Base-by-base conservation (phyloP, 169 alveolate genomes). In the Plasmodium relictum region DNA sequence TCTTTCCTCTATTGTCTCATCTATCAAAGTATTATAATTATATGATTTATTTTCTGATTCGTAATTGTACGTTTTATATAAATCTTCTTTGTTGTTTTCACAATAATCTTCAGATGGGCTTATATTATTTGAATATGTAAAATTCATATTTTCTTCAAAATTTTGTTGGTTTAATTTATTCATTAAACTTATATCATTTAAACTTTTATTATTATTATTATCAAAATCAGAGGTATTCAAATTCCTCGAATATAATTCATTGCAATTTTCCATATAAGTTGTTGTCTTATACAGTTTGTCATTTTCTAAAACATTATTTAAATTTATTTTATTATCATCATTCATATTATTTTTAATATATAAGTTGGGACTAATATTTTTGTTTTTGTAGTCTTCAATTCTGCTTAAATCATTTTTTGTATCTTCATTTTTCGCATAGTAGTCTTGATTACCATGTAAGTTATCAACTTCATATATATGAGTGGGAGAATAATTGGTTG, bases 1-100 rank as follows among this genome's bases (percentile, higher is more conserved):
- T 41, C 92, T 86, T 86, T 86, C 83, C 50, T 86, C 88, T 44
- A 71, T 16, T 6, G 92, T 86, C 71, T 86, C 92, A 44, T 72
- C 88, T 4, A 71, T 14, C 3, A 86, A 37, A 70, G 78, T 52
- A 24, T 12, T 59, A 20, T 54, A 66, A 83, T 56, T 66, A 54
- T 22, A 69, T 5, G 66, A 10, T 48, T 83, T 83, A 41, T 31
- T 58, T 22, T 22, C 18, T 41, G 69, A 65, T 12, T 52, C 73
- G 37, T 83, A 66, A 26, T 63, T 42, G 61, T 83, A 45, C 7
- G 58, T 63, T 65, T 78, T 78, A 41, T 20, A 63, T 31, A 63
- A n/a, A 42, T 78, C 76, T 31, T 66, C 89, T 78, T 78, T 78
- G 45, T 26, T 69, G 26, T 78, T 66, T 52, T 78, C 89, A 78